These are phyloP conservation scores for Prunus yedoensis DNA, from an alignment of 331 rosid species.

Conservation along the genomic window DNA sequence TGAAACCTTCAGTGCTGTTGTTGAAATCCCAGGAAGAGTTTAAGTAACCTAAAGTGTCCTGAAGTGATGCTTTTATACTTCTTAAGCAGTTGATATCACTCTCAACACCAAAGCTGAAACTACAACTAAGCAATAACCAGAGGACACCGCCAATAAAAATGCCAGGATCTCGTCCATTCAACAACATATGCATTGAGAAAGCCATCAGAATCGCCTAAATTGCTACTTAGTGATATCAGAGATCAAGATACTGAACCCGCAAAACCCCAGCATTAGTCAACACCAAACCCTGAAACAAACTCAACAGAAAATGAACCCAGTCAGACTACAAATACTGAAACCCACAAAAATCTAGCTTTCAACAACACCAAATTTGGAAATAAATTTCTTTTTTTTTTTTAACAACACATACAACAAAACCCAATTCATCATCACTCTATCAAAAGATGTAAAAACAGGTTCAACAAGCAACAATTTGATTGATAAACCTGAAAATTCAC, in stretches of 20 bases:
- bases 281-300: constrained; percentile 45
- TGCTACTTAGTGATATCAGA: constrained; percentile 18
- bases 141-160: constrained; percentile 26
- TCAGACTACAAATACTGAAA: constrained; percentile 7
- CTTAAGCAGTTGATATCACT: constrained; percentile 63
- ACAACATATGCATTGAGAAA: constrained; percentile 37
- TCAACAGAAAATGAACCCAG: constrained; percentile 5
- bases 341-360: constrained; percentile 22
- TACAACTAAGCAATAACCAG: constrained; percentile 49
- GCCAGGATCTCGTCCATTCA: constrained; percentile 22
- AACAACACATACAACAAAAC: constrained; percentile 15
- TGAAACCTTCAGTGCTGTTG: constrained; percentile 62
- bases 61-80: constrained; percentile 33
- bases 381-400: background rate
- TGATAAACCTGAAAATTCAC: constrained; percentile 11
- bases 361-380: constrained; percentile 33
- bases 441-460: constrained; percentile 17
- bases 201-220: constrained; percentile 29
- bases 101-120: constrained; percentile 37
- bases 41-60: constrained; percentile 56
- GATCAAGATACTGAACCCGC: constrained; percentile 27
- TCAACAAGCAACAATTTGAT: constrained; percentile 2
- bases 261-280: constrained; percentile 26
- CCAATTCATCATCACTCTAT: constrained; percentile 30
- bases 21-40: constrained; percentile 64